Base-by-base conservation (phyloP, 1,139 yeast species). In the Fermentozyma sake region DNA sequence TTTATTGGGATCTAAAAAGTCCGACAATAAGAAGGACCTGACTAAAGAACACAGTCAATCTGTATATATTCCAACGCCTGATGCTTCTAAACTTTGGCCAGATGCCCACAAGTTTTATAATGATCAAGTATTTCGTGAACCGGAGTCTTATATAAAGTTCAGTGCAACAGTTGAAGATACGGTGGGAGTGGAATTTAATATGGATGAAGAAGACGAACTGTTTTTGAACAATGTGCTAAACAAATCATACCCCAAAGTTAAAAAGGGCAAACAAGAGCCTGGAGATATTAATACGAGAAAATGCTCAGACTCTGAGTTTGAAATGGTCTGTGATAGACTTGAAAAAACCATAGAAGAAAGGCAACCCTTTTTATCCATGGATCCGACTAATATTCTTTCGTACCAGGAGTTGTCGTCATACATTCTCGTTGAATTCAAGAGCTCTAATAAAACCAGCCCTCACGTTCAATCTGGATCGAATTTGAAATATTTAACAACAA, bases 81-180 rank as follows among this genome's bases (percentile, higher is more conserved):
- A 87, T 63, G 97, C 98, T 2, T 81, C 95, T 1, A 70, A 71
- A 44, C 63, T 74, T 17, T 87, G 96, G 96, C 55, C 64, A 3
- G 95, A 85, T 18, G 94, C 86, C 22, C 48, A 63, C 8, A 72
- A 78, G 42, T 86, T 73, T 53, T 91, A 91, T 52, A 60, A 62
- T 19, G 83, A 83, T 29, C 54, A 52, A 28, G 60, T 65, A 19
- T 89, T 83, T 55, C 53, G 57, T 7, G 80, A 79, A 38, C 96
- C 97, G 0, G 77, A 77, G 15, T 68, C 83, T 4, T 89, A 87
- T 52, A 84, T 91, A 33, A 82, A 87, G 43, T 83, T 84, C 43
- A 83, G 95, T 31, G 95, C 96, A 3, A 91, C 96, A 0, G 94
- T 91, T 11, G 98, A 93, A 50, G 97, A 91, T 50, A 82, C 95